phyloP scores from a whole-genome alignment of 352 stramenopile genomes.

The Plasmopara muralis region DNA sequence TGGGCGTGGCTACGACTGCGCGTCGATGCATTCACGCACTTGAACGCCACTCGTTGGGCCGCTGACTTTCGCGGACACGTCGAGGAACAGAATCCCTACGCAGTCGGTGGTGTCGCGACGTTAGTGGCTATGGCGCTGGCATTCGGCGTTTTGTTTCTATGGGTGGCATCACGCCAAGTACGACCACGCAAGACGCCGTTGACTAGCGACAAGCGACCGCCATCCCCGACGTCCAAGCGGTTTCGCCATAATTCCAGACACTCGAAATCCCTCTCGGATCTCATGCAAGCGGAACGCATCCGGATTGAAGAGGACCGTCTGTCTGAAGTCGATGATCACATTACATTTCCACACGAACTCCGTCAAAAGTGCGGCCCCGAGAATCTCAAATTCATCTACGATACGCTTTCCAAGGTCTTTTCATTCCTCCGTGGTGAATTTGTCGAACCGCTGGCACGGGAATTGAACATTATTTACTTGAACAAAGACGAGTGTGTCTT shows the following conservation, averaged over 20 bases:
- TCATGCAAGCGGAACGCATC: conserved; percentile 54
- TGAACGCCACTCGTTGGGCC: conserved; percentile 15
- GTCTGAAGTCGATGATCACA: conserved; percentile 58
- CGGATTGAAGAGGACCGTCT: conserved; percentile 54
- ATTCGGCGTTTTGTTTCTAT: conserved; percentile 60
- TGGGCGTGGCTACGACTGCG: conserved; percentile 16
- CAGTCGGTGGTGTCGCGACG: conserved; percentile 37
- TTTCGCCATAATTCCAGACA: conserved; percentile 49
- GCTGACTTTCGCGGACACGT: conserved; percentile 16
- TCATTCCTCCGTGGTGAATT: conserved; percentile 70
- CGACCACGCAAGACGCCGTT: conserved; percentile 43
- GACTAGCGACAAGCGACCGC: conserved; percentile 30
- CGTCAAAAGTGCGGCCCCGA: conserved; percentile 55
- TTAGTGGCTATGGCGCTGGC: conserved; percentile 39
- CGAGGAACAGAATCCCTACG: conserved; percentile 35
- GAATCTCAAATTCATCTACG: conserved; percentile 75
- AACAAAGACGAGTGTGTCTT: conserved; percentile 55
- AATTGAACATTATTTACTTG: conserved; percentile 52
- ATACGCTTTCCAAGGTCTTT: conserved; percentile 74
- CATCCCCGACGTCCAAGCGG: conserved; percentile 68
- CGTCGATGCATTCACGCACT: conserved; percentile 10
- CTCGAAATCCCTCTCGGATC: conserved; percentile 67
- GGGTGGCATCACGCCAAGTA: conserved; percentile 76
- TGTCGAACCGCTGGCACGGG: conserved; percentile 46
- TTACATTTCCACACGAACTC: conserved; percentile 51